These are phyloP conservation scores for Boletus pseudo-olivaceus DNA, from an alignment of 768 basidiomycete species.

Conservation along the genomic window DNA sequence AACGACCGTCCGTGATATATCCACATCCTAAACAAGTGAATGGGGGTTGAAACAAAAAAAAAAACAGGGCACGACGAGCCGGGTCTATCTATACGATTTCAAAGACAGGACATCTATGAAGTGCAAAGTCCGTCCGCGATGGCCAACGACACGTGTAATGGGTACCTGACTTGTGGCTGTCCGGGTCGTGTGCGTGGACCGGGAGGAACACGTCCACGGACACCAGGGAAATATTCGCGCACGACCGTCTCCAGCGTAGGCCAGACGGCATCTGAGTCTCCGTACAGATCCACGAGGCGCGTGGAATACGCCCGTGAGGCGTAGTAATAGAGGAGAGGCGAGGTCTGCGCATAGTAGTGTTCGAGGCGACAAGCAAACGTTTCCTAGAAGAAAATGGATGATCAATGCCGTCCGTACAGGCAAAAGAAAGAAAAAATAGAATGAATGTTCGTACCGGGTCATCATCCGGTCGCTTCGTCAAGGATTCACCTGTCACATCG, in stretches of 20 bases:
- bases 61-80: background rate
- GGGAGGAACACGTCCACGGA: slow-evolving; percentile 45
- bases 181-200: slow-evolving; percentile 15
- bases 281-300: slow-evolving; percentile 54
- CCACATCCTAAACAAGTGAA: slow-evolving; percentile 15
- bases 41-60: background rate
- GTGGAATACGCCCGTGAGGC: slow-evolving; percentile 40
- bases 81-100: background rate
- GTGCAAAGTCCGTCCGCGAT: slow-evolving; percentile 9
- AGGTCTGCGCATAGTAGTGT: slow-evolving; percentile 73
- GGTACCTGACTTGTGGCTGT: slow-evolving; percentile 15
- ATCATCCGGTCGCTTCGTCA: slow-evolving; percentile 81
- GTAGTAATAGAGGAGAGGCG: slow-evolving; percentile 80
- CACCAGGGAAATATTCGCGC: slow-evolving; percentile 47
- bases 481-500: slow-evolving; percentile 80
- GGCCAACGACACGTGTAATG: slow-evolving; percentile 6
- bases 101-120: slow-evolving; percentile 8
- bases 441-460: slow-evolving; percentile 59
- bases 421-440: background rate
- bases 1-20: background rate
- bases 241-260: slow-evolving; percentile 66
- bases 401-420: slow-evolving; percentile 2
- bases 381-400: slow-evolving; percentile 46
- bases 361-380: slow-evolving; percentile 69
- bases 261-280: slow-evolving; percentile 80